Evolutionary conservation across 176 grass and related monocot genomes (phyloP).

Genomic region (Rhynchospora tenuis): DNA sequence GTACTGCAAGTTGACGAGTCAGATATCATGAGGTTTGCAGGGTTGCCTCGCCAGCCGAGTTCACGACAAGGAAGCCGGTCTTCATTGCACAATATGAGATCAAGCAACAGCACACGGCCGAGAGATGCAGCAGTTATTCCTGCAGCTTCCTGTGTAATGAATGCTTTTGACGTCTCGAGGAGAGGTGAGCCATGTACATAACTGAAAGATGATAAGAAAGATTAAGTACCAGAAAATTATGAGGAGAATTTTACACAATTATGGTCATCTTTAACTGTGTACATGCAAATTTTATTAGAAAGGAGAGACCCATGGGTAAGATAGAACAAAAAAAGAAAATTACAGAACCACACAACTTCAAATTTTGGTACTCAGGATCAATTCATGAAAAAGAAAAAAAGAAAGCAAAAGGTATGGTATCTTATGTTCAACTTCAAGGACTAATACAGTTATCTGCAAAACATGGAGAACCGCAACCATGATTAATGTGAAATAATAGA

Average conservation of each 20-base stretch:
- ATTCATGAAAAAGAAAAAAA: not conserved
- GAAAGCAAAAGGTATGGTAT: not conserved
- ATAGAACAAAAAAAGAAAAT: not conserved
- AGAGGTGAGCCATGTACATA: constrained; percentile 92
- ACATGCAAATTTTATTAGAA: not conserved
- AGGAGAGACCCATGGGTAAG: not conserved
- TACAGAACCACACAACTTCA: not conserved
- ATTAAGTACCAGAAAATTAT: not conserved
- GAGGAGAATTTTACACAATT: not conserved
- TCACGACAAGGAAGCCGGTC: constrained; percentile 86
- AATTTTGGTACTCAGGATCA: not conserved
- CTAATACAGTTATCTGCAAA: not conserved
- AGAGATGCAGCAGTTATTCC: constrained; percentile 52
- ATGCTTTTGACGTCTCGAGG: constrained; percentile 79
- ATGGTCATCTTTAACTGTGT: not conserved
- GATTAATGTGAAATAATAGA: not conserved
- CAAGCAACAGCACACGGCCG: constrained; percentile 81
- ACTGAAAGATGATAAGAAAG: constrained; percentile 39
- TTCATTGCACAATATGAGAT: constrained; percentile 88
- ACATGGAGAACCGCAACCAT: not conserved
- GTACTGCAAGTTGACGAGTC: constrained; percentile 26
- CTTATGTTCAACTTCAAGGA: not conserved
- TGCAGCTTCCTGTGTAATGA: constrained; percentile 53
- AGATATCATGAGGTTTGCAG: constrained; percentile 76
- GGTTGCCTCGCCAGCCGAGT: constrained; percentile 94